phyloP scores from a whole-genome alignment of 2,329 filamentous ascomycete species.

The Exophiala aquamarina region DNA sequence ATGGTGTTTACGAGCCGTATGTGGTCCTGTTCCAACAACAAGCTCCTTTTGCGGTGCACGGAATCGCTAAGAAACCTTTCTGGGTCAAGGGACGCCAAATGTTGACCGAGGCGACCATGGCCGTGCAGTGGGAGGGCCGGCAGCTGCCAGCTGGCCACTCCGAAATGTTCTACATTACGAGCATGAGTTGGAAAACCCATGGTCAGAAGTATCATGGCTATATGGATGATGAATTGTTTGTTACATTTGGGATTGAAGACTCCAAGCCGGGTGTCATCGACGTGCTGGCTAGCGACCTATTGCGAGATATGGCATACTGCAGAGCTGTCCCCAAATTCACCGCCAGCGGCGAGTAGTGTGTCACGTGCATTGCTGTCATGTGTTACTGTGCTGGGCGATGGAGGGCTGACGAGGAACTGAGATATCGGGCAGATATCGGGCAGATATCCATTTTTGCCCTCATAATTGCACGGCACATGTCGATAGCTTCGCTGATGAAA shows the following conservation, averaged over 20 bases:
- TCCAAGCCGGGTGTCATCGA: constrained; percentile 50
- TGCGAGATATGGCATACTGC: constrained; percentile 40
- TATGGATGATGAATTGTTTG: constrained; percentile 55
- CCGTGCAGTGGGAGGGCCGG: constrained; percentile 14
- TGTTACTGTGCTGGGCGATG: too few relatives aligned
- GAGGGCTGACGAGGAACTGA: too few relatives aligned
- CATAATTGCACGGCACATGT: too few relatives aligned
- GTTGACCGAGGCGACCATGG: constrained; percentile 8
- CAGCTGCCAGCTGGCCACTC: constrained; percentile 24
- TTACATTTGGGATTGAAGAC: constrained; percentile 60
- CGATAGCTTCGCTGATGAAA: too few relatives aligned
- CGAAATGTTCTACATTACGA: constrained; percentile 60
- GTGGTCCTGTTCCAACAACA: constrained; percentile 22
- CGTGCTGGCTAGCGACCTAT: constrained; percentile 49
- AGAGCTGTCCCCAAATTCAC: too few relatives aligned
- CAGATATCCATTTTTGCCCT: too few relatives aligned
- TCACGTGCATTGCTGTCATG: too few relatives aligned
- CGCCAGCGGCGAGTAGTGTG: too few relatives aligned
- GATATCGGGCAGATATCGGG: too few relatives aligned
- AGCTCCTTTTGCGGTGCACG: constrained; percentile 20
- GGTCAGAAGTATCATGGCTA: constrained; percentile 55
- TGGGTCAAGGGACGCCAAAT: constrained; percentile 54
- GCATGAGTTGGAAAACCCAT: constrained; percentile 54
- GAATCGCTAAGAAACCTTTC: constrained; percentile 40
- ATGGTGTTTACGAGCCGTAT: constrained; percentile 32